A percentile compares a stretch with the other conserved stretches of the same genome.
These are phyloP conservation scores for Nemania sp. DNA, from an alignment of 2,329 filamentous ascomycete genomes.

Conservation along the genomic window DNA sequence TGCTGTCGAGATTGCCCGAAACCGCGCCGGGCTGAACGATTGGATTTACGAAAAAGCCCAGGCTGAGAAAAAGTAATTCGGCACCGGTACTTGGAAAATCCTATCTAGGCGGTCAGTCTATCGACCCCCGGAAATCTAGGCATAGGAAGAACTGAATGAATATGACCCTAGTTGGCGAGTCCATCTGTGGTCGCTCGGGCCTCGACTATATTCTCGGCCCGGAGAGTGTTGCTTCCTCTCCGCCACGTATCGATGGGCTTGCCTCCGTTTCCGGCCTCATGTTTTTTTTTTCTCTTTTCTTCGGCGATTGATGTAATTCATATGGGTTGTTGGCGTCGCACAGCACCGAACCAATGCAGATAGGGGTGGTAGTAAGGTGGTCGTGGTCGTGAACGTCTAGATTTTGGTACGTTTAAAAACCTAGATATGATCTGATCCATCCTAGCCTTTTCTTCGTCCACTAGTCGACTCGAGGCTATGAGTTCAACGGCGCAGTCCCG, in stretches of 20 bases:
- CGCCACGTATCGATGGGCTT: neutral
- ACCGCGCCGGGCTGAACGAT: conserved; percentile 90
- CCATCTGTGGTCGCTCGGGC: neutral
- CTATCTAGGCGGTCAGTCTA: neutral
- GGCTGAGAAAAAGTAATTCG: conserved; percentile 59
- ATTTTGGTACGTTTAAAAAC: conserved; percentile 8
- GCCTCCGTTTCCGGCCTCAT: neutral
- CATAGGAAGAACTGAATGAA: conserved; percentile 14
- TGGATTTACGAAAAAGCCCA: conserved; percentile 94
- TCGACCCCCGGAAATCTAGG: neutral
- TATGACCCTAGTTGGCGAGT: neutral
- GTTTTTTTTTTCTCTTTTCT: neutral
- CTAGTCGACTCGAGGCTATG: neutral
- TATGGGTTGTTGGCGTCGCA: neutral
- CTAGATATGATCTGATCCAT: neutral
- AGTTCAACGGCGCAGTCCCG: neutral
- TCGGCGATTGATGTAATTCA: too few relatives aligned
- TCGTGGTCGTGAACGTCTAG: neutral
- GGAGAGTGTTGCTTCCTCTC: neutral
- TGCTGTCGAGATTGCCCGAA: conserved; percentile 82
- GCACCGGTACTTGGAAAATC: conserved; percentile 3
- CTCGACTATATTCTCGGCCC: neutral
- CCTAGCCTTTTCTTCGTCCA: neutral
- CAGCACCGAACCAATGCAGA: neutral
- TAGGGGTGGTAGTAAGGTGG: neutral